phyloP scores from a whole-genome alignment of 1,284 basidiomycete genomes.

The Irpex lacteus region DNA sequence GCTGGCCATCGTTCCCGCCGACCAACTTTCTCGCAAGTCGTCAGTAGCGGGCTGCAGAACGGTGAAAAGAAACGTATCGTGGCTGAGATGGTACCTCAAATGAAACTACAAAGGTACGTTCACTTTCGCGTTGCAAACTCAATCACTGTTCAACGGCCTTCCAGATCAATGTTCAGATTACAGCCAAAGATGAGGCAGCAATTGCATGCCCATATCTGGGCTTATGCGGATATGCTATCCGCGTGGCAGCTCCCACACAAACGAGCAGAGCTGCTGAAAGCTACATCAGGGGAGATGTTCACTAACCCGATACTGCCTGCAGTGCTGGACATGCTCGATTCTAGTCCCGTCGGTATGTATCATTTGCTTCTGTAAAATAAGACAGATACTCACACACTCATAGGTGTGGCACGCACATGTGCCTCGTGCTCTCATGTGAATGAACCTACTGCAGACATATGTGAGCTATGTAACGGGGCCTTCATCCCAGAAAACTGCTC shows the following conservation, averaged over 20 bases:
- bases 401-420: constrained; percentile 30
- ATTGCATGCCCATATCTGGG: constrained; percentile 57
- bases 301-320: constrained; percentile 20
- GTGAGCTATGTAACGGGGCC: constrained; percentile 46
- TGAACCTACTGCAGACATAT: constrained; percentile 26
- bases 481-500: constrained; percentile 56
- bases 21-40: constrained; percentile 38
- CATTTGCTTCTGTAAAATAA: not conserved
- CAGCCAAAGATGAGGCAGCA: constrained; percentile 31
- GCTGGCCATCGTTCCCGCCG: constrained; percentile 32
- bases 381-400: not conserved
- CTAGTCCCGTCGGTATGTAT: constrained; percentile 19
- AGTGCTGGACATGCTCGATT: constrained; percentile 36
- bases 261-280: constrained; percentile 68
- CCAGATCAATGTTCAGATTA: constrained; percentile 12
- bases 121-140: not conserved
- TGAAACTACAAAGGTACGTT: constrained; percentile 20
- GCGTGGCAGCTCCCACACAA: constrained; percentile 67
- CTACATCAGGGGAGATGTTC: constrained; percentile 37
- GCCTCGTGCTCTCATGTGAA: constrained; percentile 27
- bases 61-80: constrained; percentile 35
- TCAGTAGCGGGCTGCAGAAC: constrained; percentile 24
- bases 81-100: constrained; percentile 25
- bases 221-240: constrained; percentile 74
- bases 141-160: not conserved